Conservation (phyloP, 2,329 filamentous ascomycete species). For the Epichloe sp. region DNA sequence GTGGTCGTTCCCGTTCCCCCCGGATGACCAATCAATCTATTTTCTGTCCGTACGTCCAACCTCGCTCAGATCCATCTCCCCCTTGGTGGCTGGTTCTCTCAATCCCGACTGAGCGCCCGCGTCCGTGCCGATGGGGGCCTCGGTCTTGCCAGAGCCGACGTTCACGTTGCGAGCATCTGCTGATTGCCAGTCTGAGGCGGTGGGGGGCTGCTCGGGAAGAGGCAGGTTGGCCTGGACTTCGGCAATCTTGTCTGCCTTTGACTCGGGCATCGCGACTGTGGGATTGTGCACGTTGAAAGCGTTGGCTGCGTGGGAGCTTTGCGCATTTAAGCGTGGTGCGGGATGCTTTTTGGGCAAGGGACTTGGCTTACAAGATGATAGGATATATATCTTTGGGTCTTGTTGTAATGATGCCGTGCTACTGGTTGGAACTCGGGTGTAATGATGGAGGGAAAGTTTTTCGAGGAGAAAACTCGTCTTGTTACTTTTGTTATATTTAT, state of each 20-base stretch:
- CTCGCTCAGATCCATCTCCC: conserved; percentile 40
- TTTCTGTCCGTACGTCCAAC: conserved; percentile 38
- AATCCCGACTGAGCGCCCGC: conserved; percentile 37
- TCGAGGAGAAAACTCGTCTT: too few species aligned
- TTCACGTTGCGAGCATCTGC: conserved; percentile 56
- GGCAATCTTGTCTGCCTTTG: conserved; percentile 53
- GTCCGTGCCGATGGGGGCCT: conserved; percentile 36
- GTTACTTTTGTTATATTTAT: background rate
- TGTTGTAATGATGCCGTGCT: background rate
- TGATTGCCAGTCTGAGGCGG: conserved; percentile 68
- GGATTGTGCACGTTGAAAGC: background rate
- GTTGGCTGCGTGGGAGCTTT: background rate
- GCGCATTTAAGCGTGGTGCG: background rate
- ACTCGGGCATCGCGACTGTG: conserved; percentile 22
- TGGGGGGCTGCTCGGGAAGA: conserved; percentile 64
- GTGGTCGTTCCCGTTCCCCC: too few species aligned
- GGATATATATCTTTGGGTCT: background rate
- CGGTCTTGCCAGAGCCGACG: conserved; percentile 31
- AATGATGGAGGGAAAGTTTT: too few species aligned
- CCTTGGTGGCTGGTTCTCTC: conserved; percentile 45
- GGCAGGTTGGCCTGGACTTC: conserved; percentile 60
- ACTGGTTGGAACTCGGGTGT: too few species aligned
- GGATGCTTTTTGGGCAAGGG: background rate
- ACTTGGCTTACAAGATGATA: background rate
- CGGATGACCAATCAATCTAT: background rate